A percentile compares a stretch with the other conserved stretches of the same genome.
These are phyloP conservation scores for Trichoderma brevicompactum DNA, from an alignment of 2,329 filamentous ascomycete species.

Conservation along the genomic window DNA sequence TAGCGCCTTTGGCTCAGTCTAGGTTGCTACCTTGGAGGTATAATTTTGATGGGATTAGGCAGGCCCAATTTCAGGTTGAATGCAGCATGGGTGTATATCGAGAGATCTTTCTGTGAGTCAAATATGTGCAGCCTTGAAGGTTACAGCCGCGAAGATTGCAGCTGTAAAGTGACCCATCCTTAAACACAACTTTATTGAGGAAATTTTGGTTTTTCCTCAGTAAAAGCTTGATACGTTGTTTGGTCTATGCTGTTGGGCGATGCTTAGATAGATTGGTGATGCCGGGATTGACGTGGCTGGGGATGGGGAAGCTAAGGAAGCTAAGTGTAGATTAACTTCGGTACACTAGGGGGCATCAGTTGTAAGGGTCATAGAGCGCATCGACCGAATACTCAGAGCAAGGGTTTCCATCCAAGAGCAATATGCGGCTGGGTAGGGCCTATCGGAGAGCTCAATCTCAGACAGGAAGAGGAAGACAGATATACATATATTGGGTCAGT, in stretches of 20 bases:
- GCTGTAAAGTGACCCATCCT: neutral
- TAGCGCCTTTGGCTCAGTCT: conserved; percentile 5
- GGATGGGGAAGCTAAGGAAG: neutral
- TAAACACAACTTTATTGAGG: neutral
- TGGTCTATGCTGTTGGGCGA: conserved; percentile 2
- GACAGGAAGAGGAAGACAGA: neutral
- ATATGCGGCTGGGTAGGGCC: neutral
- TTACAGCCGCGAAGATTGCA: neutral
- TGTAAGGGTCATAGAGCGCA: neutral
- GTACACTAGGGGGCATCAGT: neutral
- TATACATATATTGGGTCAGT: neutral
- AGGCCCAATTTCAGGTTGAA: neutral
- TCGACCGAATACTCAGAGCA: neutral
- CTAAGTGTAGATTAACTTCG: neutral
- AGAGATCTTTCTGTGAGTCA: neutral
- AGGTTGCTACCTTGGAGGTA: conserved; percentile 1
- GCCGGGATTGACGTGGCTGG: neutral
- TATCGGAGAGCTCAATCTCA: neutral
- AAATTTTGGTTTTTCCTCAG: neutral
- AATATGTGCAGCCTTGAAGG: conserved; percentile 3
- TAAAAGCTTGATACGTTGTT: conserved; percentile 1
- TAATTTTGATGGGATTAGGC: neutral
- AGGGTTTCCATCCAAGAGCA: neutral
- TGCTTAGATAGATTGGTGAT: neutral
- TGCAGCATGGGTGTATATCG: neutral